These are phyloP conservation scores for Colletotrichum sp. DNA, from an alignment of 2,329 filamentous ascomycete species.

Conservation along the genomic window DNA sequence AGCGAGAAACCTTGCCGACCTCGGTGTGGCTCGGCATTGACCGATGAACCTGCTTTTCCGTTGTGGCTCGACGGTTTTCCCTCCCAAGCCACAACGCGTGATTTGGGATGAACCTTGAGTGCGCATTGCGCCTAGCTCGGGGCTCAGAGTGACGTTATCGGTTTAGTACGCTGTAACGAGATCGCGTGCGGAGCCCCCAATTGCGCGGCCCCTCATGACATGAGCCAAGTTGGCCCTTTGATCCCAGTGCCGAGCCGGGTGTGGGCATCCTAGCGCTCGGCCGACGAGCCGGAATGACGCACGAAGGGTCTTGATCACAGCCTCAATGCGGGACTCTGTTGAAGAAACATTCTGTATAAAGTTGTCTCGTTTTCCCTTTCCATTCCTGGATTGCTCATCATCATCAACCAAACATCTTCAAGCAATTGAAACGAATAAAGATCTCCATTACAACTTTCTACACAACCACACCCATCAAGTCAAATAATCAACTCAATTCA, in stretches of 20 bases:
- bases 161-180: not conserved
- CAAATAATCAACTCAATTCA: not conserved
- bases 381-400: not conserved
- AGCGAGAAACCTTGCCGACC: not conserved
- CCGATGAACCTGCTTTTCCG: not conserved
- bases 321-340: not conserved
- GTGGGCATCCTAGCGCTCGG: slow-evolving; percentile 3
- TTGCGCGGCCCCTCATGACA: slow-evolving; percentile 18
- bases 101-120: not conserved
- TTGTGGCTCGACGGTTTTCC: not conserved
- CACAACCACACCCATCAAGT: not conserved
- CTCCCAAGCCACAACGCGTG: not conserved
- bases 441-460: not conserved
- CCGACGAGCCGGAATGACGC: slow-evolving; percentile 13
- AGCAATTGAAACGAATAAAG: not conserved
- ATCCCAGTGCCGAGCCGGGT: not conserved
- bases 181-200: not conserved
- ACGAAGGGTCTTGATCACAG: not conserved
- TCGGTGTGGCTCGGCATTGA: not conserved
- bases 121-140: not conserved
- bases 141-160: slow-evolving; percentile 4
- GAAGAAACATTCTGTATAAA: not conserved
- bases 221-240: slow-evolving; percentile 1
- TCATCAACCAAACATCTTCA: not conserved
- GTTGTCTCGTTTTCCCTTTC: not conserved